Evolutionary conservation across 495 filamentous ascomycete genomes (phyloP).

Genomic region (Friedmanniomyces simplex): DNA sequence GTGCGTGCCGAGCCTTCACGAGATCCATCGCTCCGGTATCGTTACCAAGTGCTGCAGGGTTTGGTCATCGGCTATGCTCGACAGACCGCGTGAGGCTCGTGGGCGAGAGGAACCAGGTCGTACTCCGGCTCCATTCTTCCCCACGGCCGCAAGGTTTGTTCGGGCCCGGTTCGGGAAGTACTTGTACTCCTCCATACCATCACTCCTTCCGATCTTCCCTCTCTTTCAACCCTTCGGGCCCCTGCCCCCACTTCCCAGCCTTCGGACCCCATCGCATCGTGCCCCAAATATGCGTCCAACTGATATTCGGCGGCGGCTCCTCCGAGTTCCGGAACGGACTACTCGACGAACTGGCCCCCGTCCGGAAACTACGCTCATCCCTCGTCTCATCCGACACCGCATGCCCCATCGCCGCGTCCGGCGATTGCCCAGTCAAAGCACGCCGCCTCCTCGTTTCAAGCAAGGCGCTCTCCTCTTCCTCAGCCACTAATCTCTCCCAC

Average conservation of each 20-base stretch:
- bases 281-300: conserved; percentile 43
- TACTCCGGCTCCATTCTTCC: too few relatives aligned
- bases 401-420: conserved; percentile 29
- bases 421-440: conserved; percentile 7
- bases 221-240: conserved; percentile 36
- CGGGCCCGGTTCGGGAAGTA: too few relatives aligned
- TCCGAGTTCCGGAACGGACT: conserved; percentile 29
- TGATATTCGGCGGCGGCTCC: conserved; percentile 39
- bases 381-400: conserved; percentile 29
- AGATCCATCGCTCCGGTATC: neutral
- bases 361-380: conserved; percentile 15
- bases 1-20: conserved; percentile 18
- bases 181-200: neutral
- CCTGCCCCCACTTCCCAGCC: conserved; percentile 44
- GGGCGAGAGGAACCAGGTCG: neutral
- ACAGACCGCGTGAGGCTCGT: neutral
- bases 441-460: neutral
- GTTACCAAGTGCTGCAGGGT: neutral
- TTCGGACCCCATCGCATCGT: conserved; percentile 43
- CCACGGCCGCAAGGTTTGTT: too few relatives aligned
- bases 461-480: neutral
- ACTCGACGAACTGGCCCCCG: conserved; percentile 23
- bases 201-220: neutral
- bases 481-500: conserved; percentile 41
- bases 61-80: neutral